These are phyloP conservation scores for Heterobasidion annosum DNA, from an alignment of 1,284 basidiomycete genomes.

Conservation along the genomic window DNA sequence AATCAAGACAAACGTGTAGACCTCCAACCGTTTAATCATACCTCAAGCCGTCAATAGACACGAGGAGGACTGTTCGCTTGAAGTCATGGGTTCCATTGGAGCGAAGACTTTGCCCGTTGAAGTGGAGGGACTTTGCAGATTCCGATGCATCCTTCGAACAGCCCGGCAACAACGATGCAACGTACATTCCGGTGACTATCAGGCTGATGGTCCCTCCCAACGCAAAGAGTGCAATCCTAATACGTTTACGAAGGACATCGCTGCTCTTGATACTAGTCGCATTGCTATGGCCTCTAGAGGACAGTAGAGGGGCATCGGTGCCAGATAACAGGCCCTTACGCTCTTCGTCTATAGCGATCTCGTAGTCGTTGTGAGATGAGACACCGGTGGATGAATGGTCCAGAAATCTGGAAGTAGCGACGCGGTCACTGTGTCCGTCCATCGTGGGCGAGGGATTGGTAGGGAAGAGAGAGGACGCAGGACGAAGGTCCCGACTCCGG, in stretches of 20 bases:
- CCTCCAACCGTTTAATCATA: constrained; percentile 20
- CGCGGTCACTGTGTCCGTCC: too few species aligned
- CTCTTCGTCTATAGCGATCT: constrained; percentile 20
- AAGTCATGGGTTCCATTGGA: constrained; percentile 75
- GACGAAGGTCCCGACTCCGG: too few species aligned
- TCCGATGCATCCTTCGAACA: neutral
- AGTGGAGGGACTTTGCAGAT: constrained; percentile 18
- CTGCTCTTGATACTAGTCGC: too few species aligned
- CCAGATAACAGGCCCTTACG: constrained; percentile 31
- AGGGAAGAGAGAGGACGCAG: too few species aligned
- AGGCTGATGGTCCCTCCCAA: neutral
- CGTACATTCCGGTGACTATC: neutral
- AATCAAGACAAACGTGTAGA: neutral
- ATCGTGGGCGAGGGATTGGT: too few species aligned
- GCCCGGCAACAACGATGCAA: neutral
- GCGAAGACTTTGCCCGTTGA: constrained; percentile 30
- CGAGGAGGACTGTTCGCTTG: constrained; percentile 71
- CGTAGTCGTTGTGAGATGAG: neutral
- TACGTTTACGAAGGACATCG: neutral
- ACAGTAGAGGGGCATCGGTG: constrained; percentile 5
- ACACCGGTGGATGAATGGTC: neutral
- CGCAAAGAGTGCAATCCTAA: neutral
- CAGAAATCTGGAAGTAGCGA: neutral
- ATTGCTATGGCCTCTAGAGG: neutral
- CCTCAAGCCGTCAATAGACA: constrained; percentile 84